phyloP scores from a whole-genome alignment of 805 yeast genomes.

The Torulaspora microellipsoides region DNA sequence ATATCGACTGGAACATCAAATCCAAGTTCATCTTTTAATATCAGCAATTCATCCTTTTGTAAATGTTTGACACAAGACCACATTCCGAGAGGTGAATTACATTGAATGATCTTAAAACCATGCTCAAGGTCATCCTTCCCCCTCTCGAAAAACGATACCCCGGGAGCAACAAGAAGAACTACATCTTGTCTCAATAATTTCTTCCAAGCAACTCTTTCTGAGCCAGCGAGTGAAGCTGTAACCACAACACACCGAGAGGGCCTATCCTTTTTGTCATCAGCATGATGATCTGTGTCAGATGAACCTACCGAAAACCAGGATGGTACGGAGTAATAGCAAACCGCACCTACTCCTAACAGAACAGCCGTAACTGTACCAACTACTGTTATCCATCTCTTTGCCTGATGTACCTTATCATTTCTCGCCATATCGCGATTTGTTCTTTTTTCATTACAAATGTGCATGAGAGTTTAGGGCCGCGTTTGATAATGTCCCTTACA shows the following conservation, averaged over 20 bases:
- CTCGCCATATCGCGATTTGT: background rate
- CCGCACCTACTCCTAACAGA: conserved; percentile 11
- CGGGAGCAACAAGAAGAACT: conserved; percentile 37
- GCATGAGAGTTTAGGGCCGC: too few species aligned
- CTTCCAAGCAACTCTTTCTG: conserved; percentile 17
- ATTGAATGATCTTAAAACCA: conserved; percentile 38
- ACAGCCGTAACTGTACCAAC: conserved; percentile 10
- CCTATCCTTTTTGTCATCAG: background rate
- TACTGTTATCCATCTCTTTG: background rate
- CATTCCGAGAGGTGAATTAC: conserved; percentile 46
- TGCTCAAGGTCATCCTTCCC: conserved; percentile 20
- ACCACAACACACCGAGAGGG: conserved; percentile 20
- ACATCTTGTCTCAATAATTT: conserved; percentile 21
- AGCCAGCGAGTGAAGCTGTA: conserved; percentile 14
- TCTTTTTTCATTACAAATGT: background rate
- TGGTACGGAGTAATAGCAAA: conserved; percentile 8
- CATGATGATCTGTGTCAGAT: background rate
- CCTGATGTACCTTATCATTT: background rate
- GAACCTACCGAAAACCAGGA: background rate
- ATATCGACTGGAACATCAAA: conserved; percentile 31
- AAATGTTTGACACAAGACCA: conserved; percentile 55
- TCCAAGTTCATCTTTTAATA: conserved; percentile 26
- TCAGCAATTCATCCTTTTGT: conserved; percentile 34
- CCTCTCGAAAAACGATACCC: conserved; percentile 12
- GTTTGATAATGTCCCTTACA: too few species aligned